phyloP scores from a whole-genome alignment of 495 filamentous ascomycete species.

The Podospora sp. region DNA sequence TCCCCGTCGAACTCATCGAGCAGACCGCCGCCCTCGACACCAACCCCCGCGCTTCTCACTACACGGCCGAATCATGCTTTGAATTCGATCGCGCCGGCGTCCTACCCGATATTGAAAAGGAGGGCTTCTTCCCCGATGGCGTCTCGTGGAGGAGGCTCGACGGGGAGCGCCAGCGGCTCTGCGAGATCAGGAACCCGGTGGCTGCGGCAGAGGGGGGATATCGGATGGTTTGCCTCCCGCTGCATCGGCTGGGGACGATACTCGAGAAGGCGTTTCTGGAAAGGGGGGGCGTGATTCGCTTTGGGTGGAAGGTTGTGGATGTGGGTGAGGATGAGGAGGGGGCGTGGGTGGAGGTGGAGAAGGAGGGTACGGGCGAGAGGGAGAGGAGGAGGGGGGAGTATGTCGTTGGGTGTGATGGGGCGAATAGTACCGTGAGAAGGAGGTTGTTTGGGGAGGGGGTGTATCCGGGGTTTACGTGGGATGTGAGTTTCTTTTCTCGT shows the following conservation, averaged over 20 bases:
- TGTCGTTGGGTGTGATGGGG: conserved; percentile 63
- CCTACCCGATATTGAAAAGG: conserved; percentile 45
- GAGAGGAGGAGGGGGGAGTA: conserved; percentile 38
- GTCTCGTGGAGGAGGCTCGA: conserved; percentile 54
- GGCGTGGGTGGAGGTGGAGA: conserved; percentile 49
- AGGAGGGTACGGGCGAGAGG: conserved; percentile 23
- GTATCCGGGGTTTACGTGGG: conserved; percentile 61
- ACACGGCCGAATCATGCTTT: conserved; percentile 45
- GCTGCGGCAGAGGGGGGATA: conserved; percentile 39
- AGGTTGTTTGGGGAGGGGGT: conserved; percentile 55
- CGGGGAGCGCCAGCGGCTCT: conserved; percentile 39
- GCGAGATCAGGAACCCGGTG: conserved; percentile 22
- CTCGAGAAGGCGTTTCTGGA: conserved; percentile 22
- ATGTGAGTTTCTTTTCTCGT: conserved; percentile 24
- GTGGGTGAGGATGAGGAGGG: conserved; percentile 45
- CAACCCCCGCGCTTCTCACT: conserved; percentile 60
- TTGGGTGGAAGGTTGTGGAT: conserved; percentile 42
- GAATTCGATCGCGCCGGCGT: conserved; percentile 56
- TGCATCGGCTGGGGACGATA: conserved; percentile 45
- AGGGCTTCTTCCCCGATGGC: conserved; percentile 45
- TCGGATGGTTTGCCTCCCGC: conserved; percentile 51
- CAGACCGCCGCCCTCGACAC: conserved; percentile 51
- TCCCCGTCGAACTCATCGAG: conserved; percentile 57
- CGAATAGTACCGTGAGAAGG: conserved; percentile 56
- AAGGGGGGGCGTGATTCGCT: conserved; percentile 20